Evolutionary conservation across 2,329 filamentous ascomycete genomes (phyloP).

Genomic region (Xylogone sp.): DNA sequence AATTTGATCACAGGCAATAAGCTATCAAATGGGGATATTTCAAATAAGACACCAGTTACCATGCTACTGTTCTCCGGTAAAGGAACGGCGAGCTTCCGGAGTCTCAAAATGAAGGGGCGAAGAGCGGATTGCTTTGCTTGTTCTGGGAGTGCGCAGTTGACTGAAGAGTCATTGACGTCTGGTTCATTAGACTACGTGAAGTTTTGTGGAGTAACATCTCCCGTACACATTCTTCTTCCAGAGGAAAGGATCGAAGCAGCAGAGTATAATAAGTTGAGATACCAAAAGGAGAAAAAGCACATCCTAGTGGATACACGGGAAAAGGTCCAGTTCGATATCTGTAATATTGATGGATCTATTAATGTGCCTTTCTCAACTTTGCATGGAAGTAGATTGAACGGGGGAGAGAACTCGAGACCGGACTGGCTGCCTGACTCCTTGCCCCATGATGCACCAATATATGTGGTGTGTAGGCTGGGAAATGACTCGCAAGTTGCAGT

Average conservation of each 20-base stretch:
- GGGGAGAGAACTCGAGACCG: slow-evolving; percentile 11
- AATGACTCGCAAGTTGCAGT: slow-evolving; percentile 75
- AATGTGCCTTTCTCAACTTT: slow-evolving; percentile 67
- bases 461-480: slow-evolving; percentile 69
- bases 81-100: slow-evolving; percentile 59
- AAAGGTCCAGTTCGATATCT: slow-evolving; percentile 79
- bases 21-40: slow-evolving; percentile 16
- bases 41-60: slow-evolving; percentile 11
- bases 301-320: slow-evolving; percentile 81
- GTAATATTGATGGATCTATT: slow-evolving; percentile 68
- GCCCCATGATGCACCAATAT: slow-evolving; percentile 51
- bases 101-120: slow-evolving; percentile 66
- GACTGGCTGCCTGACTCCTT: slow-evolving; percentile 37
- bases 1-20: slow-evolving; percentile 62
- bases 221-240: slow-evolving; percentile 52
- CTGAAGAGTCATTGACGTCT: slow-evolving; percentile 54
- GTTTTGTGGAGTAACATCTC: slow-evolving; percentile 69
- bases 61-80: slow-evolving; percentile 51
- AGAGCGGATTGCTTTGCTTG: slow-evolving; percentile 75
- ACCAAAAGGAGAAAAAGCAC: slow-evolving; percentile 33
- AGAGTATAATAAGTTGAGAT: slow-evolving; percentile 38
- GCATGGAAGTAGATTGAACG: slow-evolving; percentile 25
- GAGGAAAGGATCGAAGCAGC: slow-evolving; percentile 65
- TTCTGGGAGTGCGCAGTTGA: slow-evolving; percentile 51
- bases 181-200: slow-evolving; percentile 77